Conservation (phyloP, 179 eudicot genomes). For the Silene coronaria region DNA sequence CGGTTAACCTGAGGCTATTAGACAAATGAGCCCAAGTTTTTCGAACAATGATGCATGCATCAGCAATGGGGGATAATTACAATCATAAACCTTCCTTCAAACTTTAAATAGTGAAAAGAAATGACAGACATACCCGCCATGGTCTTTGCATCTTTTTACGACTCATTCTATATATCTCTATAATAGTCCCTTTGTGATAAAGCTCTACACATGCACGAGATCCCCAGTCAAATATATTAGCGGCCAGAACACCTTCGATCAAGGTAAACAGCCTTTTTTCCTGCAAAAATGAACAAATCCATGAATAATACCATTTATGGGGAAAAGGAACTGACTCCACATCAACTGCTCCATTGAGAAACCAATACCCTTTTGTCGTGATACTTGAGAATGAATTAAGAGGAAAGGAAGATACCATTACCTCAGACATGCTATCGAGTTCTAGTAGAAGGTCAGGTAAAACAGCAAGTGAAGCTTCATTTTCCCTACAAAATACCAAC, state of each 20-base stretch:
- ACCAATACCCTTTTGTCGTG: background rate
- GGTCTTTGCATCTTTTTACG: slow-evolving; percentile 97
- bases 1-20: too few relatives aligned
- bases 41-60: background rate
- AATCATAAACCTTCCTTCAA: background rate
- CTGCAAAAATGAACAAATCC: slow-evolving; percentile 30
- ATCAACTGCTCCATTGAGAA: background rate
- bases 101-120: background rate
- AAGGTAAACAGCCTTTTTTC: slow-evolving; percentile 69
- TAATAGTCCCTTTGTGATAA: slow-evolving; percentile 91
- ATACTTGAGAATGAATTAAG: background rate
- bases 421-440: slow-evolving; percentile 92
- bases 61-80: background rate
- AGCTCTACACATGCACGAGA: slow-evolving; percentile 99
- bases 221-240: slow-evolving; percentile 98
- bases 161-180: slow-evolving; percentile 96
- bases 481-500: slow-evolving; percentile 52
- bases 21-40: background rate
- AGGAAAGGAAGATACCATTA: slow-evolving; percentile 21
- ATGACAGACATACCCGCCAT: slow-evolving; percentile 62
- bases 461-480: slow-evolving; percentile 97
- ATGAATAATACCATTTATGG: background rate
- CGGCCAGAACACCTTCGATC: slow-evolving; percentile 96
- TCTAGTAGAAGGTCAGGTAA: slow-evolving; percentile 80
- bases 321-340: background rate